phyloP scores from a whole-genome alignment of 306 rosid species.

The Sindora glabra region DNA sequence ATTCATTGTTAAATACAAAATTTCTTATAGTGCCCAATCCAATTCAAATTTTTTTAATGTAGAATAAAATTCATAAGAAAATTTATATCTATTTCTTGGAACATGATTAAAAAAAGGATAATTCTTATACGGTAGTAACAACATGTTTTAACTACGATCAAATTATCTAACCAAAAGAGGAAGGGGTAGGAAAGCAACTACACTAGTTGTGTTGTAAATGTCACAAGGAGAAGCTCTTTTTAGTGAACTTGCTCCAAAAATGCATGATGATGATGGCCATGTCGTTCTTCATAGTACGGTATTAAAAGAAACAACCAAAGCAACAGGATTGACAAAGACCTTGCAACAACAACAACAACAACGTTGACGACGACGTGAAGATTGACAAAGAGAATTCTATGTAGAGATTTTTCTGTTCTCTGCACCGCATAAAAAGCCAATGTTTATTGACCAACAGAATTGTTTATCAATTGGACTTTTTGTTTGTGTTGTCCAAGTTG shows the following conservation, averaged over 20 bases:
- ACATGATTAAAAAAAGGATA: too few relatives aligned
- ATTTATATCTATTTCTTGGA: too few relatives aligned
- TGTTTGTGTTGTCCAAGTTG: too few relatives aligned
- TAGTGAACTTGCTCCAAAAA: slow-evolving; percentile 35
- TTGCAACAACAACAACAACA: slow-evolving; percentile 12
- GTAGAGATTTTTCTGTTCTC: neutral
- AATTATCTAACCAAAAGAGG: slow-evolving; percentile 13
- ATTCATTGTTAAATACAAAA: too few relatives aligned
- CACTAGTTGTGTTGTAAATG: neutral
- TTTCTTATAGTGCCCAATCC: too few relatives aligned
- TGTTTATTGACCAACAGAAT: slow-evolving; percentile 17
- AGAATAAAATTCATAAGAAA: too few relatives aligned
- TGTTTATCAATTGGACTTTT: neutral
- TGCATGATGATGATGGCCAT: slow-evolving; percentile 27
- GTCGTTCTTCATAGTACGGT: slow-evolving; percentile 8
- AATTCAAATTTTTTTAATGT: too few relatives aligned
- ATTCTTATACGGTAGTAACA: too few relatives aligned
- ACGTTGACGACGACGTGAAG: slow-evolving; percentile 8
- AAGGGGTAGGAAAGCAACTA: slow-evolving; percentile 19
- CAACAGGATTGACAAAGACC: slow-evolving; percentile 24
- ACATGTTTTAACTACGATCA: too few relatives aligned
- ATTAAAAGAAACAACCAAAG: slow-evolving; percentile 17
- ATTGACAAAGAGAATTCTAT: slow-evolving; percentile 17
- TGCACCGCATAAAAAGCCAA: too few relatives aligned
- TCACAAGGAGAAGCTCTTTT: slow-evolving; percentile 1